Evolutionary conservation across 2,329 filamentous ascomycete species (phyloP).

Genomic region (Sporothrix variecibatus): DNA sequence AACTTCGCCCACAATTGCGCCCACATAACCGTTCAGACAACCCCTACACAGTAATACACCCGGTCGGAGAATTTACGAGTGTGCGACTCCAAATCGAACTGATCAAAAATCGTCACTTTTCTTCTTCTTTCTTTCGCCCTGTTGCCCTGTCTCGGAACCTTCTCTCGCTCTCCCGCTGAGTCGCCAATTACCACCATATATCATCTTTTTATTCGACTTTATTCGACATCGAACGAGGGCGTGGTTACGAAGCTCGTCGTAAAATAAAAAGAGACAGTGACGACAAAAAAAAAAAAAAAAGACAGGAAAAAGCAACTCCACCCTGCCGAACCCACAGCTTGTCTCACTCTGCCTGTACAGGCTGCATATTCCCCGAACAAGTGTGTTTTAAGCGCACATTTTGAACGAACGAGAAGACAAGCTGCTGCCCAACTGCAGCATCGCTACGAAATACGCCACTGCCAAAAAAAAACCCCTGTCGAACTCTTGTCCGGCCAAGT

Average conservation of each 20-base stretch:
- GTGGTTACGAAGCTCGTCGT: neutral
- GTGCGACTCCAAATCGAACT: neutral
- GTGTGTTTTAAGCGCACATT: neutral
- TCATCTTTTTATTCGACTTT: neutral
- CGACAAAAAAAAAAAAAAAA: neutral
- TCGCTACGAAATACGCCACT: neutral
- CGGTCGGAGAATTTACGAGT: neutral
- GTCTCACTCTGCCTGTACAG: constrained; percentile 1
- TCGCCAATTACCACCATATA: neutral
- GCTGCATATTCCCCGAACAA: neutral
- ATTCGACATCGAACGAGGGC: neutral
- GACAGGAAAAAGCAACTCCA: neutral
- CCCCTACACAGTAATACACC: neutral
- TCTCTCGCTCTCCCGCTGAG: neutral
- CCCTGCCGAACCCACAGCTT: neutral
- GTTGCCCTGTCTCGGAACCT: neutral
- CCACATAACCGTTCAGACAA: neutral
- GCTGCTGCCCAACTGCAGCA: no score
- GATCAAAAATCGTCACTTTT: neutral
- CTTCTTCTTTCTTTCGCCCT: no score
- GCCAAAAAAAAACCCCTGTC: constrained; percentile 7
- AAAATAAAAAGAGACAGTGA: neutral
- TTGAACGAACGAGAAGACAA: neutral
- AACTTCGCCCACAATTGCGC: neutral
- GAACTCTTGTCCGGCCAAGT: neutral